Base-by-base conservation (phyloP, 2,329 filamentous ascomycete genomes). In the Cadophora malorum region DNA sequence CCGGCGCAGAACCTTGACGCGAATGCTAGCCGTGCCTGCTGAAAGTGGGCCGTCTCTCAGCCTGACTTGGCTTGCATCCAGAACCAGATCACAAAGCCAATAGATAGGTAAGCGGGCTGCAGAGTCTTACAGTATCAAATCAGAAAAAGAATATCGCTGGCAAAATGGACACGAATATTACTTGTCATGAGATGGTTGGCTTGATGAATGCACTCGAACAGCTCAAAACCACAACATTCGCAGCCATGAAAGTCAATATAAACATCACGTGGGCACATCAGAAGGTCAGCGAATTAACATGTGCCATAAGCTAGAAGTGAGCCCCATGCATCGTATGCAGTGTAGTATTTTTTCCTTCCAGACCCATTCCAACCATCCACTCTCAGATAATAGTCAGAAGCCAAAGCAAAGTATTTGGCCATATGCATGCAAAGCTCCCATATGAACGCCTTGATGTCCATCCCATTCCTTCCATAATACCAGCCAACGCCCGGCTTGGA, bases 401-500 rank as follows among this genome's bases (percentile, higher is more conserved):
- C 31, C 33, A 58, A n/a, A 47, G 58, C 38, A 61, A 33, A 33
- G 41, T 21, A 47, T 19, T 4, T 9, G 23, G 49, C n/a, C 28
- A 19, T 33, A 4, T 62, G 38, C 59, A 62, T 6, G 31, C 16
- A 47, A 50, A 6, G 21, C 14, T 21, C 21, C 50, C 58, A 16
- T n/a, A 47, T 31, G 23, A 61, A 66, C 67, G 67, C 63, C 63
- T 31, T 38, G 53, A 45, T 58, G 38, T 63, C 60, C 52, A 66
- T 68, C 59, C 62, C 67, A 53, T 62, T 23, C 45, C 65, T 25
- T 49, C 63, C 60, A 58, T 62, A 53, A n/a, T 31, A 58, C 53
- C 65, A 63, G 38, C 55, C 52, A 64, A 69, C 65, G 65, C 67
- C 63, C 63, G 35, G 28, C 56, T 25, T 23, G 21, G 53, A 63